Evolutionary conservation across 805 yeast species (phyloP).

Genomic region (Ogataea polymorpha): DNA sequence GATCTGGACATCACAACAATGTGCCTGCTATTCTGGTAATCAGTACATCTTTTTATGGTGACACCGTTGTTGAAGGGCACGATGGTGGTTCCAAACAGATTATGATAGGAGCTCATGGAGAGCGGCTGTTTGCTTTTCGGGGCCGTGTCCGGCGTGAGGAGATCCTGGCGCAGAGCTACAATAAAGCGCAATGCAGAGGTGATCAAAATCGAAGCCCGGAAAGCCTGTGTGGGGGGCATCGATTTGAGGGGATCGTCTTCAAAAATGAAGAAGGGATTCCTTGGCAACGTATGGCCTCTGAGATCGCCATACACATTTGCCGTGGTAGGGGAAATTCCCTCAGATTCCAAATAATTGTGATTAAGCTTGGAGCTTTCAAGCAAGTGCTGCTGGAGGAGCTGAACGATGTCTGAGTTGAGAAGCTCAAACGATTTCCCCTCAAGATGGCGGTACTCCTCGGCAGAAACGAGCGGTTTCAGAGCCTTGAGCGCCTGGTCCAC

Average conservation of each 20-base stretch:
- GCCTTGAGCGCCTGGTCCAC: constrained; percentile 52
- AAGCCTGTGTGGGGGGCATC: constrained; percentile 58
- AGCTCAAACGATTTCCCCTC: constrained; percentile 44
- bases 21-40: constrained; percentile 42
- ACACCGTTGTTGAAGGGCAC: constrained; percentile 43
- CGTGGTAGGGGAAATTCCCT: constrained; percentile 43
- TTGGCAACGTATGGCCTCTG: constrained; percentile 65
- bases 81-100: constrained; percentile 69
- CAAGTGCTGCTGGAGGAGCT: constrained; percentile 53
- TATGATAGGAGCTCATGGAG: constrained; percentile 66
- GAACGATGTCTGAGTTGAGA: constrained; percentile 38
- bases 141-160: constrained; percentile 55
- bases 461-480: constrained; percentile 55
- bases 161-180: constrained; percentile 51
- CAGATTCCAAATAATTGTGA: constrained; percentile 53
- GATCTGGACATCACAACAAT: constrained; percentile 48
- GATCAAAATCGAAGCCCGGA: constrained; percentile 63
- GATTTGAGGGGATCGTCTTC: constrained; percentile 71
- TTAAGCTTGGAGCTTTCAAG: constrained; percentile 41
- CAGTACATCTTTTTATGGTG: constrained; percentile 34
- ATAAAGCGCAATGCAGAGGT: constrained; percentile 67
- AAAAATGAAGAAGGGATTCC: constrained; percentile 72
- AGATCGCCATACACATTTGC: constrained; percentile 63
- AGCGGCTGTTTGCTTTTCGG: constrained; percentile 49
- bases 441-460: constrained; percentile 49